These are phyloP conservation scores for Lithospermum erythrorhizon DNA, from an alignment of 257 asterid genomes.

Conservation along the genomic window DNA sequence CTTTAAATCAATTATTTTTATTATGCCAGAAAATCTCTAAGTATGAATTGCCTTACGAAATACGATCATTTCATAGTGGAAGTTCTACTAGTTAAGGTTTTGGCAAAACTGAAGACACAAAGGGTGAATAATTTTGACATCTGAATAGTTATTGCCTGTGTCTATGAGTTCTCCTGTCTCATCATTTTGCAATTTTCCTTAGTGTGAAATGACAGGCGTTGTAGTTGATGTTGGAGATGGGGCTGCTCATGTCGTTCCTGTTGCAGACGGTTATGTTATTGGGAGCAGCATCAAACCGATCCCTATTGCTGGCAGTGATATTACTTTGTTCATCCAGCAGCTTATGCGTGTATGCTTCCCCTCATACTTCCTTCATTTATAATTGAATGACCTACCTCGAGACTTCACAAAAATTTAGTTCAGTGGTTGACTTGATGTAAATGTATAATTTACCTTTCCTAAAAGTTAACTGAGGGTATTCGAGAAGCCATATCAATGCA, in stretches of 20 bases:
- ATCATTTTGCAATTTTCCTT: constrained; percentile 21
- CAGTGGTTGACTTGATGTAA: background rate
- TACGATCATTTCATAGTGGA: background rate
- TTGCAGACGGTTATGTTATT: constrained; percentile 94
- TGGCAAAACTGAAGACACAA: background rate
- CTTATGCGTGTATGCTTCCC: constrained; percentile 64
- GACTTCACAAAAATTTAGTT: no score
- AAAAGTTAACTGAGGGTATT: background rate
- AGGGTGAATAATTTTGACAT: background rate
- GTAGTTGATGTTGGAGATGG: constrained; percentile 97
- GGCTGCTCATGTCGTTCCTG: constrained; percentile 96
- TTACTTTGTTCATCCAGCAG: constrained; percentile 76
- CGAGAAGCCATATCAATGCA: no score
- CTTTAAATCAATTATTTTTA: background rate
- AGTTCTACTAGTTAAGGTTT: background rate
- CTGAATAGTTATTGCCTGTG: constrained; percentile 3
- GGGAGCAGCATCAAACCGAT: constrained; percentile 96
- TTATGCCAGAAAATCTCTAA: background rate
- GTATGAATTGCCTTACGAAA: background rate
- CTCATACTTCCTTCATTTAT: no score
- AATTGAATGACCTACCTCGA: background rate
- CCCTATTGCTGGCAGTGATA: constrained; percentile 81
- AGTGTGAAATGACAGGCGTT: constrained; percentile 99
- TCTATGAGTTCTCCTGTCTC: constrained; percentile 16
- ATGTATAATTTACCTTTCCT: background rate